A percentile compares a stretch with the other conserved stretches of the same genome.
These are phyloP conservation scores for apple (Malus domestica) DNA, from an alignment of 306 rosid species.

Conservation along the genomic window ASM211411v1 NC_041789.1:13824001-13824500, in stretches of 20 bases:
- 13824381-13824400: conserved; percentile 35
- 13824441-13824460: conserved; percentile 42
- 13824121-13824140: conserved; percentile 55
- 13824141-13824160: conserved; percentile 37
- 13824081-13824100: conserved; percentile 46
- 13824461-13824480: conserved; percentile 56
- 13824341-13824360: conserved; percentile 40
- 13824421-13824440: conserved; percentile 58
- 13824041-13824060: conserved; percentile 42
- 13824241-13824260: conserved; percentile 32
- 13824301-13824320: conserved; percentile 17
- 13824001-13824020: conserved; percentile 35
- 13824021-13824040: conserved; percentile 33
- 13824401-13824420: conserved; percentile 54
- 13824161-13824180: conserved; percentile 37
- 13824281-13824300: conserved; percentile 51
- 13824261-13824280: conserved; percentile 29
- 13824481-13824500: conserved; percentile 50
- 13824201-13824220: conserved; percentile 53
- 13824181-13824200: conserved; percentile 46
- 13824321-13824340: conserved; percentile 1
- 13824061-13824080: conserved; percentile 48
- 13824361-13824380: conserved; percentile 38
- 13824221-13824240: conserved; percentile 50
- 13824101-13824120: conserved; percentile 52